phyloP scores from a whole-genome alignment of 2,329 filamentous ascomycete genomes.

The Penicillium polonicum region DNA sequence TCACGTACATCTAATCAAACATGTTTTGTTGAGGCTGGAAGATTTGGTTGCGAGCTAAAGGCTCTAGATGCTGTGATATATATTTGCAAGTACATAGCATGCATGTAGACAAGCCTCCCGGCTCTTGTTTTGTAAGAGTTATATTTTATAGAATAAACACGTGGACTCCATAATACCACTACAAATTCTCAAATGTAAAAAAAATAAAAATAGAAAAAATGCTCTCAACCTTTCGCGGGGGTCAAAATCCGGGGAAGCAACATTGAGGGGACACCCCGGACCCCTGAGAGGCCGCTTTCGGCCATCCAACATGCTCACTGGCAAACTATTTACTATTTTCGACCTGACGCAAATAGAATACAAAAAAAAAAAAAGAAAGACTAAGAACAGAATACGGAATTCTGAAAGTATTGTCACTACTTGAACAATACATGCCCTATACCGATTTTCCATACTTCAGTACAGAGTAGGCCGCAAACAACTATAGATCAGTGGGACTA shows the following conservation, averaged over 20 bases:
- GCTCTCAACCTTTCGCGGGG: not conserved
- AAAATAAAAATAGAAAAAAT: not conserved
- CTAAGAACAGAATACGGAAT: not conserved
- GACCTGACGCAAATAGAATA: conserved; percentile 8
- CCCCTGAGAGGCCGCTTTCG: not conserved
- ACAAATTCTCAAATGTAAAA: not conserved
- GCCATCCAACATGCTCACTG: not conserved
- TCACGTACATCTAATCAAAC: conserved; percentile 1
- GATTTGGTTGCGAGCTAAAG: not conserved
- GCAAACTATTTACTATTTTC: not conserved
- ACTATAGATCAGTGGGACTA: not conserved
- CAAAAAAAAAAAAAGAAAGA: not conserved
- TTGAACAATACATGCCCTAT: not conserved
- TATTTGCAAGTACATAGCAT: not conserved
- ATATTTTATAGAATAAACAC: not conserved
- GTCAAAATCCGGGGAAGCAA: conserved; percentile 10
- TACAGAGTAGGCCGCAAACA: not conserved
- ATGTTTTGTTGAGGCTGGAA: not conserved
- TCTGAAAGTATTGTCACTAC: conserved; percentile 1
- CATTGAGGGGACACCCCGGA: not conserved
- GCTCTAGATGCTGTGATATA: not conserved
- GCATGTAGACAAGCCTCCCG: too few relatives aligned
- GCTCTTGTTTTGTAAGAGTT: too few relatives aligned
- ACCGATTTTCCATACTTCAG: conserved; percentile 4
- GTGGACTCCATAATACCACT: not conserved